A percentile compares a stretch with the other conserved stretches of the same genome.
Conservation (phyloP, 1,284 basidiomycete species). For the Tylopilus sp. region DNA sequence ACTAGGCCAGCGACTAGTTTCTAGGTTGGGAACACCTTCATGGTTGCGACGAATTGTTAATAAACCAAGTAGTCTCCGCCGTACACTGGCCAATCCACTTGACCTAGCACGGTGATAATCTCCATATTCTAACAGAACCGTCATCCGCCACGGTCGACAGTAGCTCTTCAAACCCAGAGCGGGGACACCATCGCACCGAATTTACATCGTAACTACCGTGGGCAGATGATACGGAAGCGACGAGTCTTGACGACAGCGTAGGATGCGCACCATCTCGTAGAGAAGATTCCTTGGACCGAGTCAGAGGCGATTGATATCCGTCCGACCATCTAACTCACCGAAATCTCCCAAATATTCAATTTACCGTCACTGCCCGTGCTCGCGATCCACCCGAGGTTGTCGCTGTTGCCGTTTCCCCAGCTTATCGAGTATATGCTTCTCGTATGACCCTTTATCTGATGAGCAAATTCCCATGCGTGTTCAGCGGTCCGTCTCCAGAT, state of each 20-base stretch:
- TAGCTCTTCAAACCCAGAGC: slow-evolving; percentile 54
- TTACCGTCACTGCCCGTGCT: slow-evolving; percentile 74
- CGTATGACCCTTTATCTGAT: slow-evolving; percentile 58
- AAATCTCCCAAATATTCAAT: slow-evolving; percentile 71
- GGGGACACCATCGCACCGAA: slow-evolving; percentile 72
- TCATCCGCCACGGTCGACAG: slow-evolving; percentile 82
- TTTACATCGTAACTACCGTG: slow-evolving; percentile 81
- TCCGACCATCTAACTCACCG: slow-evolving; percentile 38
- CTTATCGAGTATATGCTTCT: slow-evolving; percentile 77
- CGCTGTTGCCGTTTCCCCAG: slow-evolving; percentile 61
- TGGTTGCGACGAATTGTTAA: no score
- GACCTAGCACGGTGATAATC: slow-evolving; percentile 23
- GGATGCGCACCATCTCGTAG: slow-evolving; percentile 30
- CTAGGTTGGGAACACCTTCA: no score
- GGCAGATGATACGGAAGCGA: slow-evolving; percentile 52
- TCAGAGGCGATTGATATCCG: background rate
- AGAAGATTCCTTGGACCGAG: slow-evolving; percentile 8
- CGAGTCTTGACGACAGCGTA: slow-evolving; percentile 40
- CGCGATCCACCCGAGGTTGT: slow-evolving; percentile 70
- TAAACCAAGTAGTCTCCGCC: no score
- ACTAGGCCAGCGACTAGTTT: no score
- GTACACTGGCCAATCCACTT: no score
- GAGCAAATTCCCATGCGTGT: slow-evolving; percentile 56
- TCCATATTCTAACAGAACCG: slow-evolving; percentile 70
- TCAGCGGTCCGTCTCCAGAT: slow-evolving; percentile 63